Percentiles rank a stretch among this genome's conserved stretches.
Conservation (phyloP, 2,329 filamentous ascomycete species). For the Colletotrichum magnum region DNA sequence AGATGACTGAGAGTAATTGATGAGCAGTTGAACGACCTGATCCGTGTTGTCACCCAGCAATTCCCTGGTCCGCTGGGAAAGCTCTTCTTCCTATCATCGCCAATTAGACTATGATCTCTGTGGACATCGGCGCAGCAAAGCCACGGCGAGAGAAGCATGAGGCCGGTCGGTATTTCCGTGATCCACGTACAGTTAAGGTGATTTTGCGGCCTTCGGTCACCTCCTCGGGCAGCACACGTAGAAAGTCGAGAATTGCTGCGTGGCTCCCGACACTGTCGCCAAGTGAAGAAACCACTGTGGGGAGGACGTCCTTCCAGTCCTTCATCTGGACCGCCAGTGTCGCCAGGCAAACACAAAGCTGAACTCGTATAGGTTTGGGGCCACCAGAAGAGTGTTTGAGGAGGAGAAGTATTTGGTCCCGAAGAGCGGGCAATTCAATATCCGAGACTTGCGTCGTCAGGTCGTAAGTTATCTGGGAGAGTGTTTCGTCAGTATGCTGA, state of each 20-base stretch:
- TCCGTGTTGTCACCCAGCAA: slow-evolving; percentile 91
- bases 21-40: slow-evolving; percentile 88
- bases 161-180: slow-evolving; percentile 63
- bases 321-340: slow-evolving; percentile 97
- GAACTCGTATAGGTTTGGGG: slow-evolving; percentile 87
- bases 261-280: slow-evolving; percentile 83
- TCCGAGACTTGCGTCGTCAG: slow-evolving; percentile 86
- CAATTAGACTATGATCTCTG: slow-evolving; percentile 60
- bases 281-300: slow-evolving; percentile 83
- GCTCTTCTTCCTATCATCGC: slow-evolving; percentile 90
- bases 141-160: slow-evolving; percentile 50
- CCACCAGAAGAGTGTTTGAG: slow-evolving; percentile 86
- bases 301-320: slow-evolving; percentile 93
- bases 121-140: slow-evolving; percentile 54
- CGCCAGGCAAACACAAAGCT: slow-evolving; percentile 94
- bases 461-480: slow-evolving; percentile 90
- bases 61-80: slow-evolving; percentile 87
- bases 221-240: slow-evolving; percentile 97
- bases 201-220: slow-evolving; percentile 99
- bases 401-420: slow-evolving; percentile 86
- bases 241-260: slow-evolving; percentile 92
- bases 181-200: slow-evolving; percentile 96
- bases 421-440: slow-evolving; percentile 80
- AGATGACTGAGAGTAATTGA: slow-evolving; percentile 93
- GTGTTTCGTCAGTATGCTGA: slow-evolving; percentile 22